Base-by-base conservation (phyloP, 768 basidiomycete genomes). In the Leucogyrophana mollusca region DNA sequence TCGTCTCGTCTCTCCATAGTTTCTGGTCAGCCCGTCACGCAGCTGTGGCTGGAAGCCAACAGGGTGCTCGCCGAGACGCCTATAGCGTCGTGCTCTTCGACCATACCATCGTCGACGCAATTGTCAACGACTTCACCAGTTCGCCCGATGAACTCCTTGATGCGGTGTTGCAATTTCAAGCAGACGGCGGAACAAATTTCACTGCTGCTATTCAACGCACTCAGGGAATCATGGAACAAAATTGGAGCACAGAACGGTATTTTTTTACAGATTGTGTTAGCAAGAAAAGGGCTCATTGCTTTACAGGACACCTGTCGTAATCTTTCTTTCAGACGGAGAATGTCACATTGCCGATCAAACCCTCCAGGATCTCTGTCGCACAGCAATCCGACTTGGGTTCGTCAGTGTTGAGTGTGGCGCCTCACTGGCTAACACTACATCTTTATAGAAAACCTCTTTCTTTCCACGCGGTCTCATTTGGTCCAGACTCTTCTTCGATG, bases 391-490 rank as follows among this genome's bases (percentile, higher is more conserved):
- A 17, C 71, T 68, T 4, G 78, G 80, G 78, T 78, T 49, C 25
- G 57, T 5, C 27, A 2, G n/a, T 16, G 4, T 25, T 13, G 14
- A 2, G n/a, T 20, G 0, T n/a, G 1, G 9, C 6, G 4, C 1
- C 16, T 2, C 27, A 0, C 4, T 9, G 34, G 17, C 40, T 46
- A 30, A 52, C 18, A 11, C 1, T 14, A 3, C 35, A 17, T 17
- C 34, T n/a, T n/a, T n/a, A n/a, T 25, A 83, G 82, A 10, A 77
- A 78, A 62, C 62, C 79, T 0, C 62, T 80, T 1, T 79, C 80
- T 0, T 77, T 83, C 54, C 82, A 83, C 36, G 57, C 80, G 0
- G 76, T 84, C n/a, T 72, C 76, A 0, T 83, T 84, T 34, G 82
- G 79, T 4, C 61, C 63, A 1, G 53, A 63, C 10, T 30, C 9